phyloP scores from a whole-genome alignment of 2,329 filamentous ascomycete genomes.

The Metarhizium robertsii region DNA sequence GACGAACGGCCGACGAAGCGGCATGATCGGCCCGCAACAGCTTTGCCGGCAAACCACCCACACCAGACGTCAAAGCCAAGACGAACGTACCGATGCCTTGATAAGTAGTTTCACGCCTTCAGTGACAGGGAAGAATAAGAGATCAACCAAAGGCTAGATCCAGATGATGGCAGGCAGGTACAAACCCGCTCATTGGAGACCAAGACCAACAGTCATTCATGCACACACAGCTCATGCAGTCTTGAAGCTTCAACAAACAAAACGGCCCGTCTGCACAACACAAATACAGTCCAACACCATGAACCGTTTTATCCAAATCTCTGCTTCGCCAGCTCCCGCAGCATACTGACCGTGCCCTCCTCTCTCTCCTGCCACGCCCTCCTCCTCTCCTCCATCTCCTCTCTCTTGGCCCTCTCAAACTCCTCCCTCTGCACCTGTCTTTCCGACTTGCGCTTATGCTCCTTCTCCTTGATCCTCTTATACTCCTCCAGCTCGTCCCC shows the following conservation, averaged over 20 bases:
- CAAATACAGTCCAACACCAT: not conserved
- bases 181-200: no score
- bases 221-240: no score
- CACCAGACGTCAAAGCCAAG: no score
- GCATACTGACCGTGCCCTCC: conserved; percentile 72
- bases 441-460: conserved; percentile 71
- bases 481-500: conserved; percentile 57
- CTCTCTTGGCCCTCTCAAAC: conserved; percentile 60
- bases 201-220: no score
- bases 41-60: no score
- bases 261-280: not conserved
- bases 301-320: conserved; percentile 52
- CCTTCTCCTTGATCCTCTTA: conserved; percentile 55
- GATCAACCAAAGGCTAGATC: no score
- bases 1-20: no score
- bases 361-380: conserved; percentile 66
- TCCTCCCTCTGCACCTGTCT: conserved; percentile 77
- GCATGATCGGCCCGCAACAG: no score
- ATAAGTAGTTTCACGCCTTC: no score
- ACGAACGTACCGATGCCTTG: no score
- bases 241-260: not conserved
- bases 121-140: no score
- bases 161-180: no score
- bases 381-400: conserved; percentile 71
- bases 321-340: conserved; percentile 69